Conservation (phyloP, 208 protist species). For the Crithidia bombi region DNA sequence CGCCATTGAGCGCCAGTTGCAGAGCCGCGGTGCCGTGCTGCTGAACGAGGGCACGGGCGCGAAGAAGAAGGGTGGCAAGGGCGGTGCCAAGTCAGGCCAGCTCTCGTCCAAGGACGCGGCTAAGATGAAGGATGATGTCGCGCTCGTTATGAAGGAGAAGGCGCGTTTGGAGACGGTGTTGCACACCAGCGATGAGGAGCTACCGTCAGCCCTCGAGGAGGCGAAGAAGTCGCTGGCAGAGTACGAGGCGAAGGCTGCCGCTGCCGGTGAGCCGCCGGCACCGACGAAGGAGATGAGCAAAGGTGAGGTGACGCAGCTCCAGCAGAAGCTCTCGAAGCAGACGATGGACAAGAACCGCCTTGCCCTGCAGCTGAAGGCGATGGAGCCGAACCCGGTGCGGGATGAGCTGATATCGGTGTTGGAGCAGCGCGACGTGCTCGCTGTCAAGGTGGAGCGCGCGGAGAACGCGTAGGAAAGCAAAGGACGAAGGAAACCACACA, state of each 20-base stretch:
- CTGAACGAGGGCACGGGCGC: slow-evolving; percentile 52
- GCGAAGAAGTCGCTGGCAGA: slow-evolving; percentile 57
- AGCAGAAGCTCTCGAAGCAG: slow-evolving; percentile 84
- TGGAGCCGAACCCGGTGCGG: slow-evolving; percentile 55
- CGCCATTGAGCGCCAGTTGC: slow-evolving; percentile 58
- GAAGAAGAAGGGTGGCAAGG: slow-evolving; percentile 58
- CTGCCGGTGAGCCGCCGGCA: slow-evolving; percentile 19
- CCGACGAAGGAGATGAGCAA: slow-evolving; percentile 47
- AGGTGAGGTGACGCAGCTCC: slow-evolving; percentile 70
- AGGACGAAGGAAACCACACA: neutral
- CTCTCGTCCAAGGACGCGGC: slow-evolving; percentile 51
- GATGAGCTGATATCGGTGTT: slow-evolving; percentile 64
- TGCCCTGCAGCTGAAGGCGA: slow-evolving; percentile 79
- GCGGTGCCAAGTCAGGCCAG: slow-evolving; percentile 45
- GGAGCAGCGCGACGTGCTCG: slow-evolving; percentile 57
- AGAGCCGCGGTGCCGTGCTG: slow-evolving; percentile 61
- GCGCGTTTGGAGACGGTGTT: slow-evolving; percentile 69
- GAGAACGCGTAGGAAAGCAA: slow-evolving; percentile 15
- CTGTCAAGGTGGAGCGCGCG: slow-evolving; percentile 44
- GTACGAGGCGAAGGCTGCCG: slow-evolving; percentile 35
- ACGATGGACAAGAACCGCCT: slow-evolving; percentile 73
- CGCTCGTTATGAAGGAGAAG: slow-evolving; percentile 62
- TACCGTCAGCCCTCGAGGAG: slow-evolving; percentile 50
- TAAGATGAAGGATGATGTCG: slow-evolving; percentile 65
- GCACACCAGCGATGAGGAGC: slow-evolving; percentile 66